A percentile compares a stretch with the other conserved stretches of the same genome.
Conservation (phyloP, 352 stramenopile species). For the Globisporangium heterothallicum region DNA sequence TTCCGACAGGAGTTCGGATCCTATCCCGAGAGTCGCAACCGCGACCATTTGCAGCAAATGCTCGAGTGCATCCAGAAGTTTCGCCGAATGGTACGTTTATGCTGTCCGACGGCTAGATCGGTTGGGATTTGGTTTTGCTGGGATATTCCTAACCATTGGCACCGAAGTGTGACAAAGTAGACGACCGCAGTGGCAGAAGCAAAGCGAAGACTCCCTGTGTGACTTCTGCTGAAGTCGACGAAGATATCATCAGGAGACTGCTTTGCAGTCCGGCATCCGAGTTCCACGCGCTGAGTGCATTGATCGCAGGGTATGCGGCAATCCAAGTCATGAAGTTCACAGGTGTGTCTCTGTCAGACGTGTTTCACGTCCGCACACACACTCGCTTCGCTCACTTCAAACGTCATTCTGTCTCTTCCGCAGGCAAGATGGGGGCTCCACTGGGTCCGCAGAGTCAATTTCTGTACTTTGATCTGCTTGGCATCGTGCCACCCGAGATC, state of each 20-base stretch:
- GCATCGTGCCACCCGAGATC: conserved; percentile 7
- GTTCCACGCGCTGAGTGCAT: conserved; percentile 27
- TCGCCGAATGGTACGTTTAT: conserved; percentile 9
- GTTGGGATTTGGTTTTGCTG: neutral
- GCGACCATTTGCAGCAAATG: conserved; percentile 13
- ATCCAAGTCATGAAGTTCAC: conserved; percentile 28
- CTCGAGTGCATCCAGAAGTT: conserved; percentile 9
- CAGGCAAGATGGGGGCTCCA: conserved; percentile 21
- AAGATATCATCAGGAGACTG: conserved; percentile 10
- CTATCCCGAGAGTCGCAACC: conserved; percentile 22
- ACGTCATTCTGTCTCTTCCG: too few relatives aligned
- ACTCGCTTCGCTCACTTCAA: neutral
- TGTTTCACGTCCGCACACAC: neutral
- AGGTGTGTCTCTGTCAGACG: conserved; percentile 14
- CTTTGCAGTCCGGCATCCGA: conserved; percentile 25
- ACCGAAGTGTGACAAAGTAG: conserved; percentile 5
- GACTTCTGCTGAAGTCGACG: conserved; percentile 6
- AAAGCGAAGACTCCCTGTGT: neutral
- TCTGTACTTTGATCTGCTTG: conserved; percentile 27
- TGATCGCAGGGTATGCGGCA: conserved; percentile 24
- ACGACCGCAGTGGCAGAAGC: neutral
- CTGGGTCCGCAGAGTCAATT: conserved; percentile 21
- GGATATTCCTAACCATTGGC: neutral
- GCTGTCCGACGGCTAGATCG: too few relatives aligned
- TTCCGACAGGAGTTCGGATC: conserved; percentile 19